Conservation (phyloP, 1,284 basidiomycete species). For the Pseudozyma sp. region DNA sequence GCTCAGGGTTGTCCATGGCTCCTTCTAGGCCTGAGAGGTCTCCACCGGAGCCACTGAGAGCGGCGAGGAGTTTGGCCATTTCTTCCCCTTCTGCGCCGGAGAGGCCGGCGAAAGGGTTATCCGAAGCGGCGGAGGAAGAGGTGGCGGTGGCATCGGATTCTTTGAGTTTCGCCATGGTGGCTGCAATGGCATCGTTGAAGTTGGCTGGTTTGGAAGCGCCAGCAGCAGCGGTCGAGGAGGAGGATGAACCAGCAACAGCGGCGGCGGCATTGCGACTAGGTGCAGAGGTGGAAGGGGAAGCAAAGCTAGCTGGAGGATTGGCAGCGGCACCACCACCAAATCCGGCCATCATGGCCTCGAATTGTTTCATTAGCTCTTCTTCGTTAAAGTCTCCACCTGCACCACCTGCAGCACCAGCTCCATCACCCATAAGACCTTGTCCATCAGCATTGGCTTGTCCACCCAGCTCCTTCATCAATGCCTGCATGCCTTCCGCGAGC, state of each 20-base stretch:
- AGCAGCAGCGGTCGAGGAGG: constrained; percentile 7
- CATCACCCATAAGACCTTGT: constrained; percentile 24
- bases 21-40: constrained; percentile 65
- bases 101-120: constrained; percentile 71
- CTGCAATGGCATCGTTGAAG: constrained; percentile 82
- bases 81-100: constrained; percentile 69
- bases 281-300: not conserved
- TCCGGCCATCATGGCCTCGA: constrained; percentile 65
- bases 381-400: constrained; percentile 45
- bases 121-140: constrained; percentile 47
- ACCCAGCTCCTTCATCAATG: constrained; percentile 79
- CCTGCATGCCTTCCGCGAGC: constrained; percentile 84
- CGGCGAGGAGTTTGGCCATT: constrained; percentile 68
- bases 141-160: constrained; percentile 75
- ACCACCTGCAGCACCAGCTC: constrained; percentile 8
- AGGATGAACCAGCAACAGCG: constrained; percentile 10
- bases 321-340: constrained; percentile 33
- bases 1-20: constrained; percentile 56
- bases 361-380: constrained; percentile 67
- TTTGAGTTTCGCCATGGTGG: constrained; percentile 83
- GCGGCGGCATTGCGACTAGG: constrained; percentile 2
- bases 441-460: constrained; percentile 23
- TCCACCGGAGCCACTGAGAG: constrained; percentile 63
- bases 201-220: constrained; percentile 66
- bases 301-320: not conserved